Conservation (phyloP, 2,329 filamentous ascomycete species). For the Leptographium procerum region DNA sequence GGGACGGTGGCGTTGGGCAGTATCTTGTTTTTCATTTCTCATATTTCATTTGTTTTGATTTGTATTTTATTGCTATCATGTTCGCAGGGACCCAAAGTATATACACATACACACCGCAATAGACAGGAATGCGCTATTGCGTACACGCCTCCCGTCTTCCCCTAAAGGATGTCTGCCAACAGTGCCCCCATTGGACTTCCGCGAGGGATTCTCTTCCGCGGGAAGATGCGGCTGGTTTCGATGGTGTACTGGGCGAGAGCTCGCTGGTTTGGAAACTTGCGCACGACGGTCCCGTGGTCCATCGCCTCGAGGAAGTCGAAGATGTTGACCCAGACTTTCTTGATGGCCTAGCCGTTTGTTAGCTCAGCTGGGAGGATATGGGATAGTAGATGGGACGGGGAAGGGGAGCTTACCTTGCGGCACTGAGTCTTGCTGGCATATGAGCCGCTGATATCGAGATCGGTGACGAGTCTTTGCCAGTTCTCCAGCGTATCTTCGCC, state of each 20-base stretch:
- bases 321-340: conserved; percentile 36
- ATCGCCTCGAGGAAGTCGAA: conserved; percentile 31
- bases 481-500: conserved; percentile 23
- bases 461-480: conserved; percentile 32
- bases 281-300: conserved; percentile 13
- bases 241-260: conserved; percentile 26
- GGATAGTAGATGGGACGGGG: background rate
- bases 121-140: background rate
- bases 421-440: conserved; percentile 33
- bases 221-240: conserved; percentile 27
- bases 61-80: no score
- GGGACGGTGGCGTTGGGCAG: background rate
- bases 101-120: background rate
- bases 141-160: background rate
- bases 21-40: background rate
- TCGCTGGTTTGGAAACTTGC: conserved; percentile 20
- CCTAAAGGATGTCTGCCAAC: conserved; percentile 12
- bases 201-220: conserved; percentile 29
- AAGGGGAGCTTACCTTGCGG: conserved; percentile 23
- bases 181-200: conserved; percentile 28
- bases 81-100: background rate
- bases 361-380: background rate
- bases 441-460: conserved; percentile 27
- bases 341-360: conserved; percentile 12
- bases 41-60: background rate